These are phyloP conservation scores for Tetraselmis striata DNA, from an alignment of 139 green algal species.

Conservation along the genomic window DNA sequence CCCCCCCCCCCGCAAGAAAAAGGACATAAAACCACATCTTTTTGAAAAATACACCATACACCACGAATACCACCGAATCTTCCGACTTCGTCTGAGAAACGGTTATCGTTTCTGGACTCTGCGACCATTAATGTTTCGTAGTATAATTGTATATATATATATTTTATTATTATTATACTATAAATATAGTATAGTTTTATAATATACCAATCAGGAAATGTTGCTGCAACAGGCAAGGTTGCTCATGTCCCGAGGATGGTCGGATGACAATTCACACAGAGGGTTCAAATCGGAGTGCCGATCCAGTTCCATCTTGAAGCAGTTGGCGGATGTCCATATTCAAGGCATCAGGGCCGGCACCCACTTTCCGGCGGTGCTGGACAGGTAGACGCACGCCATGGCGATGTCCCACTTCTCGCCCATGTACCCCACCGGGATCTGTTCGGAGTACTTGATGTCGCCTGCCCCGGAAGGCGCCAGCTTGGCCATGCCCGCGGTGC, in stretches of 20 bases:
- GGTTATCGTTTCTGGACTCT: too few relatives aligned
- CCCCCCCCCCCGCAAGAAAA: too few relatives aligned
- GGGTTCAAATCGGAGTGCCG: not conserved
- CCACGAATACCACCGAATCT: too few relatives aligned
- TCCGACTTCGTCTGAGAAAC: too few relatives aligned
- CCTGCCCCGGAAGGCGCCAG: conserved; percentile 58
- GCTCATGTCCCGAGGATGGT: not conserved
- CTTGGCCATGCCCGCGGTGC: conserved; percentile 74
- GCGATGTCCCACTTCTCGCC: conserved; percentile 83
- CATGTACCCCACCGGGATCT: conserved; percentile 70
- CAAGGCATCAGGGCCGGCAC: not conserved
- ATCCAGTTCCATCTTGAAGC: not conserved
- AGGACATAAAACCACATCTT: not conserved
- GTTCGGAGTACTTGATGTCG: conserved; percentile 16
- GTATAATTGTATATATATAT: too few relatives aligned
- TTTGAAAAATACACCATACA: conserved; percentile 3
- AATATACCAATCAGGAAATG: too few relatives aligned
- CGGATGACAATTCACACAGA: conserved; percentile 2
- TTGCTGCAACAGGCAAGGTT: conserved; percentile 2
- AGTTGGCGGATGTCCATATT: not conserved
- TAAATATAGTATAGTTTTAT: too few relatives aligned
- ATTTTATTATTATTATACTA: too few relatives aligned
- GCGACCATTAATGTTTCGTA: too few relatives aligned
- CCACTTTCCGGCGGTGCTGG: conserved; percentile 37
- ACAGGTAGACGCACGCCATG: conserved; percentile 73